Evolutionary conservation across 2,329 filamentous ascomycete genomes (phyloP), one percentile per base, ranked within the genome.

Genomic region (Tricladium varicosporioides): DNA sequence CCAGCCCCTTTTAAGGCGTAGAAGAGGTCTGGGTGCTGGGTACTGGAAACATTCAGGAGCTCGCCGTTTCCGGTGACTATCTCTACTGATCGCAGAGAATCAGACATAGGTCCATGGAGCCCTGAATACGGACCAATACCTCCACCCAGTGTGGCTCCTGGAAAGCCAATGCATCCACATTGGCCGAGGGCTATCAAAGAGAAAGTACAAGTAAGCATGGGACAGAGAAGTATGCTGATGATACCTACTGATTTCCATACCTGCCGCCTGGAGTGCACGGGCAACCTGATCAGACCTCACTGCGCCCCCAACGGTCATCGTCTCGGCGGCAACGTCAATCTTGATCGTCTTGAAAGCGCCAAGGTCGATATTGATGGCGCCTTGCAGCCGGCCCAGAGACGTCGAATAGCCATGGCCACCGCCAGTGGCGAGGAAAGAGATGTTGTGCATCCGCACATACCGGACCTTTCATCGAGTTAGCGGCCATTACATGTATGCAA

Each of bases 351-450:
- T 70, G 19, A 74, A 56, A 15, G 60, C 57, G 44, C 67, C 64
- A 33, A 73, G 54, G 16, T 72, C 70, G 47, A 74, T 67, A 10
- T 68, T 60, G 1, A 74, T 58, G 1, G 70, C 72, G 48, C 64
- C 61, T 2, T 65, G 48, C 0, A 72, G 33, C 0, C 53, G 51
- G 5, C 61, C 66, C 1, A 72, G 54, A 4, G 68, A 67, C 0
- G 57, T 65, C 1, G 63, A 61, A 57, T 65, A 72, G 0, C 71
- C 70, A 64, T 75, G 74, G 1, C 67, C 63, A 11, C 68, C 69
- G 2, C 70, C 70, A 1, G 69, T 69, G 13, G 69, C 71, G 2
- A 75, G 64, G 45, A 75, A 74, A 0, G 72, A 67, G 9, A 70
- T 67, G 2, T 63, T 61, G 45, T 70, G 4, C n/a, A n/a, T n/a